Percentiles rank a stretch among this genome's conserved stretches.
Conservation (phyloP, 1,284 basidiomycete genomes). For the Ustilago esculenta region DNA sequence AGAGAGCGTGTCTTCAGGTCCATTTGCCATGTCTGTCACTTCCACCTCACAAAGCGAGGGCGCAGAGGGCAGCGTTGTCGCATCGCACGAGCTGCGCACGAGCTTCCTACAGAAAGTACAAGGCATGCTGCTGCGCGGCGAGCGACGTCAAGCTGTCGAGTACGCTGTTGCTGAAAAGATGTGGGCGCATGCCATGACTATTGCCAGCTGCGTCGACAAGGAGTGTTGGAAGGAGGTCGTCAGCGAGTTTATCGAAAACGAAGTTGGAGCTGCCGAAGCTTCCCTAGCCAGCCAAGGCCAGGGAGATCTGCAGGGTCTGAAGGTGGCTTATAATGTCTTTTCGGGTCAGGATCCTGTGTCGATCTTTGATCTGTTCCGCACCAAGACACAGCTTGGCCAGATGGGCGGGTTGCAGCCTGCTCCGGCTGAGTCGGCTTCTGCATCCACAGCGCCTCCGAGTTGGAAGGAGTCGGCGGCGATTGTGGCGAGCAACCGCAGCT, state of each 20-base stretch:
- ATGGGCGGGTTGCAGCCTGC: slow-evolving; percentile 28
- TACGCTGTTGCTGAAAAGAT: slow-evolving; percentile 86
- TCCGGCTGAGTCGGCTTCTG: slow-evolving; percentile 69
- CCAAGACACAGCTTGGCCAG: slow-evolving; percentile 47
- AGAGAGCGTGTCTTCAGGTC: slow-evolving; percentile 3
- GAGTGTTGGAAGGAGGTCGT: slow-evolving; percentile 93
- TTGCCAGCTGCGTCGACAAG: slow-evolving; percentile 90
- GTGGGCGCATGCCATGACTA: slow-evolving; percentile 96
- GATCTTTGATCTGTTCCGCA: slow-evolving; percentile 59
- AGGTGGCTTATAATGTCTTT: slow-evolving; percentile 63
- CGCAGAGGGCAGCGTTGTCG: slow-evolving; percentile 33
- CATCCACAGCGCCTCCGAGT: slow-evolving; percentile 73
- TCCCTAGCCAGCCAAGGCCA: slow-evolving; percentile 16
- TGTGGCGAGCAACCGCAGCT: slow-evolving; percentile 79
- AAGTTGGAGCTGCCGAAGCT: slow-evolving; percentile 70
- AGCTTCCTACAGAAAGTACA: slow-evolving; percentile 60
- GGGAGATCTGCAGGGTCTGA: slow-evolving; percentile 57
- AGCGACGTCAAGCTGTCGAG: slow-evolving; percentile 85
- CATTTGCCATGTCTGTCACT: slow-evolving; percentile 30
- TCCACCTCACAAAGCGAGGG: slow-evolving; percentile 5
- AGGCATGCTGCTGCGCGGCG: slow-evolving; percentile 71
- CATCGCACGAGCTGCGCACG: slow-evolving; percentile 52
- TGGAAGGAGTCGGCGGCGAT: slow-evolving; percentile 90
- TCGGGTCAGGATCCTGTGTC: slow-evolving; percentile 56
- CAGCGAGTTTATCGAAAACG: slow-evolving; percentile 82